These are phyloP conservation scores for Epichloe gansuensis DNA, from an alignment of 2,329 filamentous ascomycete genomes.

Conservation along the genomic window DNA sequence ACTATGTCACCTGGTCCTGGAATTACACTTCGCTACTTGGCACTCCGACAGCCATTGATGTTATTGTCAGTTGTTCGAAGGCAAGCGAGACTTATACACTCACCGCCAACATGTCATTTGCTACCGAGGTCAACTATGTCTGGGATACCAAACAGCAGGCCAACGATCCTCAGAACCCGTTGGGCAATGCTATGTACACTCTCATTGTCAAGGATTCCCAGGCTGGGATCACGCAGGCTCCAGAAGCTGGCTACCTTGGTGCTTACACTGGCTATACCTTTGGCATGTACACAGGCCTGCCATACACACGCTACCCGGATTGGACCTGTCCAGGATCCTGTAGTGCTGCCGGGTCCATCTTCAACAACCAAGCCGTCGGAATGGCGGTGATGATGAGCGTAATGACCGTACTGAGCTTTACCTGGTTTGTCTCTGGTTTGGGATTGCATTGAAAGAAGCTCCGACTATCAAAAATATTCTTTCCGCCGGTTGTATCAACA, in stretches of 20 bases:
- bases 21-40: slow-evolving; percentile 50
- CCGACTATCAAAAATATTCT: background rate
- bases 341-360: slow-evolving; percentile 34
- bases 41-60: slow-evolving; percentile 46
- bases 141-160: slow-evolving; percentile 45
- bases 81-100: slow-evolving; percentile 45
- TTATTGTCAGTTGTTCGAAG: slow-evolving; percentile 42
- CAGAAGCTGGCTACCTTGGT: slow-evolving; percentile 43
- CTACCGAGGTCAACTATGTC: slow-evolving; percentile 35
- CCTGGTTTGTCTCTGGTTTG: slow-evolving; percentile 48
- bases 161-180: slow-evolving; percentile 30
- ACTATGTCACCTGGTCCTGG: slow-evolving; percentile 48
- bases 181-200: slow-evolving; percentile 44
- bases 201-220: slow-evolving; percentile 50
- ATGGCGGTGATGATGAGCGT: slow-evolving; percentile 41
- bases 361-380: slow-evolving; percentile 34
- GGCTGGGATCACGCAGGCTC: slow-evolving; percentile 32
- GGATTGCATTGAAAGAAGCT: slow-evolving; percentile 18
- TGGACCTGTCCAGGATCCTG: slow-evolving; percentile 47
- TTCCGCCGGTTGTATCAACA: background rate
- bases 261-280: slow-evolving; percentile 38
- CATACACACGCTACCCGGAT: slow-evolving; percentile 37
- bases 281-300: slow-evolving; percentile 41
- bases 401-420: slow-evolving; percentile 46
- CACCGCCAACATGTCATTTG: slow-evolving; percentile 49